Evolutionary conservation across 2,329 filamentous ascomycete species (phyloP).

Genomic region (Colletotrichum lentis): DNA sequence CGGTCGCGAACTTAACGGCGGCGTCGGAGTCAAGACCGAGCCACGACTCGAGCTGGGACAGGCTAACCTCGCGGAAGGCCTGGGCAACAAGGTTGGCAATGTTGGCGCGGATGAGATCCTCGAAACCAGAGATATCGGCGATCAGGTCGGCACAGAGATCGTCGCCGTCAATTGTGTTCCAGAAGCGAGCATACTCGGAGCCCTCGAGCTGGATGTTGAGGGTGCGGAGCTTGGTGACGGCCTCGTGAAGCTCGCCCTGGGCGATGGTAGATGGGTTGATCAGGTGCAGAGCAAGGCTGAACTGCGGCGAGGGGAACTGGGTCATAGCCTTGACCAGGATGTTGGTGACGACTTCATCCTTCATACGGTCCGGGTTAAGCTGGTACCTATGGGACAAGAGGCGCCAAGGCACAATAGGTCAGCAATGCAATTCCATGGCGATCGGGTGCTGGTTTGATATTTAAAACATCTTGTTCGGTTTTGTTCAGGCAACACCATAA

Average conservation of each 20-base stretch:
- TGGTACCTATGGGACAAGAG: slow-evolving; percentile 76
- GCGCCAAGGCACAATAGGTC: slow-evolving; percentile 4
- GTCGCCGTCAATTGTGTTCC: slow-evolving; percentile 89
- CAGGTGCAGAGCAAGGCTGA: slow-evolving; percentile 91
- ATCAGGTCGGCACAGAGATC: slow-evolving; percentile 96
- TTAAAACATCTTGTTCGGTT: slow-evolving; percentile 64
- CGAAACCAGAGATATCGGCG: slow-evolving; percentile 92
- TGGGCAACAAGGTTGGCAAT: slow-evolving; percentile 89
- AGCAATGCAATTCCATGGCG: slow-evolving; percentile 6
- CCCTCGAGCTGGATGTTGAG: slow-evolving; percentile 89
- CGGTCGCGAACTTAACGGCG: slow-evolving; percentile 79
- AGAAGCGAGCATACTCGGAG: slow-evolving; percentile 91
- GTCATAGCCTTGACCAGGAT: slow-evolving; percentile 98
- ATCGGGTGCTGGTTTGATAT: slow-evolving; percentile 10
- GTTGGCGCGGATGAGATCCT: slow-evolving; percentile 88
- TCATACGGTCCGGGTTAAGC: slow-evolving; percentile 97
- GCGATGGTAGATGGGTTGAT: slow-evolving; percentile 79
- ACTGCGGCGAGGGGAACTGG: slow-evolving; percentile 95
- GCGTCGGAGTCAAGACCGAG: slow-evolving; percentile 74
- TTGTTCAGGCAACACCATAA: slow-evolving; percentile 64
- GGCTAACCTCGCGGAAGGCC: slow-evolving; percentile 76
- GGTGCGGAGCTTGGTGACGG: slow-evolving; percentile 83
- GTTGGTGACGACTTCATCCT: slow-evolving; percentile 98
- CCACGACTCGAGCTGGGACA: slow-evolving; percentile 76
- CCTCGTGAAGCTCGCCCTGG: slow-evolving; percentile 82